phyloP scores from a whole-genome alignment of 805 yeast genomes.

The Blastobotrys americana region DNA sequence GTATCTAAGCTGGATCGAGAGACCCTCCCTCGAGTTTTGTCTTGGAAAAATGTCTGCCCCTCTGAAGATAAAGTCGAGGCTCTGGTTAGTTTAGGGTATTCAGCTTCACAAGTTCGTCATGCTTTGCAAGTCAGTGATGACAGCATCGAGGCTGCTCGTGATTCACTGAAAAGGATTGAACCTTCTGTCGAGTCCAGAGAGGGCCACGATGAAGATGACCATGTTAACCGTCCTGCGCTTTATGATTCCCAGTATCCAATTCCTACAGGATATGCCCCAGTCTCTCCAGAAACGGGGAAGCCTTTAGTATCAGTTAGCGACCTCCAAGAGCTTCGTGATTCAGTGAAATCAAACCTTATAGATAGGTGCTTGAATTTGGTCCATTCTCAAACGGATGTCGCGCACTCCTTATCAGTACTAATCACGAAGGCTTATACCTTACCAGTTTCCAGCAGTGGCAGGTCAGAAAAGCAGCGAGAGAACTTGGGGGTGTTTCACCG shows the following conservation, averaged over 20 bases:
- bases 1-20: slow-evolving; percentile 5
- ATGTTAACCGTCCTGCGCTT: neutral
- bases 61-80: slow-evolving; percentile 22
- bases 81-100: slow-evolving; percentile 18
- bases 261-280: slow-evolving; percentile 16
- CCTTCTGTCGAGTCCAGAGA: neutral
- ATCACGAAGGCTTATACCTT: slow-evolving; percentile 15
- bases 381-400: slow-evolving; percentile 19
- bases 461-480: slow-evolving; percentile 15
- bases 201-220: neutral
- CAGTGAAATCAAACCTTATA: slow-evolving; percentile 14
- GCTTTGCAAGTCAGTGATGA: slow-evolving; percentile 12
- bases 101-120: slow-evolving; percentile 8
- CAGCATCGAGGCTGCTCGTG: slow-evolving; percentile 7
- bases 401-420: slow-evolving; percentile 17
- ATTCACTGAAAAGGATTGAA: neutral
- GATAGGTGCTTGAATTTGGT: slow-evolving; percentile 19
- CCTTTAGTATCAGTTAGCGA: slow-evolving; percentile 16
- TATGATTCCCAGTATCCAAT: neutral
- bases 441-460: slow-evolving; percentile 3
- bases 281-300: slow-evolving; percentile 9
- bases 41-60: slow-evolving; percentile 21
- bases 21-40: slow-evolving; percentile 17
- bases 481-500: slow-evolving; percentile 10
- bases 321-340: slow-evolving; percentile 21